These are phyloP conservation scores for Colletotrichum sp. DNA, from an alignment of 2,329 filamentous ascomycete genomes.

Conservation along the genomic window DNA sequence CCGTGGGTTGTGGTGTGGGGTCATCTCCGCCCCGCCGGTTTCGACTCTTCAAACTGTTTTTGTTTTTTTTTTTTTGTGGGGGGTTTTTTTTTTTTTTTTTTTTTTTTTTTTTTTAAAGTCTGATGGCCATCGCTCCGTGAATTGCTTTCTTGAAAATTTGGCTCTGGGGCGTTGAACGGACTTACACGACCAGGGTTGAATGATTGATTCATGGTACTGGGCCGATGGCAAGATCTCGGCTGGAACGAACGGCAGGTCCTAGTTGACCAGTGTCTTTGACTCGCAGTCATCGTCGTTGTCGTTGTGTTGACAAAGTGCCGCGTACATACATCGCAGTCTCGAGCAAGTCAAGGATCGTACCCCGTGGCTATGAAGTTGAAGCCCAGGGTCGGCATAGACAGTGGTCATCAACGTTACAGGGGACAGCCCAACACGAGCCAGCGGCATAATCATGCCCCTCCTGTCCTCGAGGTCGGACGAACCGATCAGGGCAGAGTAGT, in stretches of 20 bases:
- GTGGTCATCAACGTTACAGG: neutral
- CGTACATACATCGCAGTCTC: neutral
- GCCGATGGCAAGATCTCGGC: neutral
- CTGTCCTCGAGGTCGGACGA: slow-evolving; percentile 5
- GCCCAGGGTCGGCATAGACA: neutral
- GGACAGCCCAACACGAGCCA: neutral
- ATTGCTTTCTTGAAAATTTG: neutral
- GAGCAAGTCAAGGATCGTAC: neutral
- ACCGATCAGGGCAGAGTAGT: neutral
- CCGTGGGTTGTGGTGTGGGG: no score
- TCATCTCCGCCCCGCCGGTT: no score
- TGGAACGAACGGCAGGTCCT: neutral
- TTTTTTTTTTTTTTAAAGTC: neutral
- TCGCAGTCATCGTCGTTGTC: neutral
- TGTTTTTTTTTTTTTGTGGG: neutral
- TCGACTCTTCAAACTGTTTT: no score
- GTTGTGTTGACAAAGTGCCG: neutral
- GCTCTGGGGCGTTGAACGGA: neutral
- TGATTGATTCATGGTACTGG: neutral
- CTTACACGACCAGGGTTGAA: neutral
- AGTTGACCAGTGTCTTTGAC: neutral
- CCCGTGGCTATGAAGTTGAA: neutral
- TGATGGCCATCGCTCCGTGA: neutral
- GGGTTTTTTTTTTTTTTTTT: no score
- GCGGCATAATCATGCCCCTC: neutral